Percentiles rank a stretch among this genome's conserved stretches.
Conservation (phyloP, 441 rosid genomes). For the Viola pubescens region DNA sequence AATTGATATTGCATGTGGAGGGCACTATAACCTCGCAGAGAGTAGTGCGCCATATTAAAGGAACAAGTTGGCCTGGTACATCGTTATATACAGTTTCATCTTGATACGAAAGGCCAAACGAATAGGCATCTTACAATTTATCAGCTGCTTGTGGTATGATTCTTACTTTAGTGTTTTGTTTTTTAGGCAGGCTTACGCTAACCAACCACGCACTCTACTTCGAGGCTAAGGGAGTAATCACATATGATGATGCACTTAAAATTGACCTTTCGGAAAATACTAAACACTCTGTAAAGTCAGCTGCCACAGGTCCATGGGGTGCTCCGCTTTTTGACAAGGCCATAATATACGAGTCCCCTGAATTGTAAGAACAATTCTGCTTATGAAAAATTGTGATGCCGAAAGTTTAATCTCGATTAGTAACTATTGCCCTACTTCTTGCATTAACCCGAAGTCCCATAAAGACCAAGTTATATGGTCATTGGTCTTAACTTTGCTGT, state of each 20-base stretch:
- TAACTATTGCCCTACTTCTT: neutral
- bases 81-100: neutral
- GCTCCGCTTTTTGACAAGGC: slow-evolving; percentile 96
- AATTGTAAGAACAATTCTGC: slow-evolving; percentile 43
- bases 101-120: neutral
- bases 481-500: too few species aligned
- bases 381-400: neutral
- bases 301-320: slow-evolving; percentile 93
- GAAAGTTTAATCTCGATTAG: too few species aligned
- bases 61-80: slow-evolving; percentile 90
- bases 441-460: neutral
- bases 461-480: too few species aligned
- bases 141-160: neutral
- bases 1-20: slow-evolving; percentile 82
- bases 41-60: slow-evolving; percentile 78
- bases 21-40: slow-evolving; percentile 83
- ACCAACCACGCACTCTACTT: slow-evolving; percentile 91
- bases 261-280: slow-evolving; percentile 58
- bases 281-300: slow-evolving; percentile 46
- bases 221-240: slow-evolving; percentile 69
- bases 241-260: slow-evolving; percentile 74
- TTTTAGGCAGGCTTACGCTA: slow-evolving; percentile 78
- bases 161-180: neutral
- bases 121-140: neutral
- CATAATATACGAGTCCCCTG: slow-evolving; percentile 58